A percentile compares a stretch with the other conserved stretches of the same genome.
phyloP scores from a whole-genome alignment of 371 early-diverging fungal species.

The Batkoa obscura region DNA sequence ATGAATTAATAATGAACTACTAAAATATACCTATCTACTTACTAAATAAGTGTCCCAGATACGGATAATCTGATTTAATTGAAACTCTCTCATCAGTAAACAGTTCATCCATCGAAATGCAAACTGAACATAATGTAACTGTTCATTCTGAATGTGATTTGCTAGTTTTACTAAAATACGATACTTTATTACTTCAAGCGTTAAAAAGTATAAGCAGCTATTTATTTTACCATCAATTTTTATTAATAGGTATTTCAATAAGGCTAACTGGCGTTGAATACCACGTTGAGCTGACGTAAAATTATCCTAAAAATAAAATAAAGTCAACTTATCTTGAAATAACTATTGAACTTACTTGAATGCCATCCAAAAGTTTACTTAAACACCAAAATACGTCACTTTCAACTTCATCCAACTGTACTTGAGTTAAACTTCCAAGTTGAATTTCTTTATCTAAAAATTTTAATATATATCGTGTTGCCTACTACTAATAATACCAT shows the following conservation, averaged over 20 bases:
- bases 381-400: conserved; percentile 94
- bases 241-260: conserved; percentile 71
- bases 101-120: conserved; percentile 99
- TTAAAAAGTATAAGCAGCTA: neutral
- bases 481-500: conserved; percentile 9
- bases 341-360: conserved; percentile 34
- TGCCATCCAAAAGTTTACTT: conserved; percentile 83
- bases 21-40: conserved; percentile 6
- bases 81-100: conserved; percentile 88
- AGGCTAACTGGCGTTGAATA: conserved; percentile 73
- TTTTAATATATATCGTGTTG: conserved; percentile 6
- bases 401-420: conserved; percentile 53
- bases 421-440: conserved; percentile 33
- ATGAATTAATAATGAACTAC: neutral
- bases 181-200: neutral
- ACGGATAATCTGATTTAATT: conserved; percentile 62
- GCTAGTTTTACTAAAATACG: conserved; percentile 38
- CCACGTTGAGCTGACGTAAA: conserved; percentile 94
- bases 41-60: conserved; percentile 97
- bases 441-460: conserved; percentile 49
- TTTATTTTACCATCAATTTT: conserved; percentile 63
- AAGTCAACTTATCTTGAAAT: too few species aligned
- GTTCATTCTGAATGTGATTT: conserved; percentile 62
- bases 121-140: conserved; percentile 93
- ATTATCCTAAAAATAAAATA: conserved; percentile 22